A percentile compares a stretch with the other conserved stretches of the same genome.
phyloP scores from a whole-genome alignment of 2,329 filamentous ascomycete genomes.

The Zymoseptoria ardabiliae region DNA sequence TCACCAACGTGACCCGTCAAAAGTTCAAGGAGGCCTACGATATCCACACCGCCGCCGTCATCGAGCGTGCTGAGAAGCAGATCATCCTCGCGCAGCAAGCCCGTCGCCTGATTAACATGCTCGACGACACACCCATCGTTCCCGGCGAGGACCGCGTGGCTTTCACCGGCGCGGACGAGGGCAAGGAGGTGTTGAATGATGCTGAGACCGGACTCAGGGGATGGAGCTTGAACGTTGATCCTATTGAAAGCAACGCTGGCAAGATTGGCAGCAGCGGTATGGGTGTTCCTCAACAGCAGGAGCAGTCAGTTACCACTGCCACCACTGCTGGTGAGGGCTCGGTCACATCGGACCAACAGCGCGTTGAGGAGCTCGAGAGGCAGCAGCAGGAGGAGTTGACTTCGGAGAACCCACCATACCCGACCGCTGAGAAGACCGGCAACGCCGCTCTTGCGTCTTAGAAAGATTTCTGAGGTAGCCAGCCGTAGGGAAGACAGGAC shows the following conservation, averaged over 20 bases:
- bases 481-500: neutral
- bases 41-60: conserved; percentile 77
- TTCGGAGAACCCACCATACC: conserved; percentile 9
- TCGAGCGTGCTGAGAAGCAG: conserved; percentile 96
- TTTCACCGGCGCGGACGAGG: conserved; percentile 60
- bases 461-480: conserved; percentile 1
- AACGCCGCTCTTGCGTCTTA: conserved; percentile 17
- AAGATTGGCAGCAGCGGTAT: conserved; percentile 44
- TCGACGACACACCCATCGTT: conserved; percentile 84
- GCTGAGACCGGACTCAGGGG: conserved; percentile 79
- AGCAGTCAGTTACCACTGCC: neutral
- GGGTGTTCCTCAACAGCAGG: conserved; percentile 14
- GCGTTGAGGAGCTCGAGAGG: conserved; percentile 17
- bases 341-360: conserved; percentile 13
- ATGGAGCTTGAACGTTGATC: conserved; percentile 57
- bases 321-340: neutral
- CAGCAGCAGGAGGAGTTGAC: conserved; percentile 15
- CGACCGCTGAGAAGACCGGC: conserved; percentile 13
- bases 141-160: conserved; percentile 70
- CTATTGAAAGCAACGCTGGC: conserved; percentile 44
- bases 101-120: conserved; percentile 70
- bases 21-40: conserved; percentile 95
- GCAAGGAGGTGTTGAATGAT: conserved; percentile 81
- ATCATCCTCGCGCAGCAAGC: conserved; percentile 89
- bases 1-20: conserved; percentile 90